phyloP scores from a whole-genome alignment of 805 yeast species.

The Yamadazyma sp. region DNA sequence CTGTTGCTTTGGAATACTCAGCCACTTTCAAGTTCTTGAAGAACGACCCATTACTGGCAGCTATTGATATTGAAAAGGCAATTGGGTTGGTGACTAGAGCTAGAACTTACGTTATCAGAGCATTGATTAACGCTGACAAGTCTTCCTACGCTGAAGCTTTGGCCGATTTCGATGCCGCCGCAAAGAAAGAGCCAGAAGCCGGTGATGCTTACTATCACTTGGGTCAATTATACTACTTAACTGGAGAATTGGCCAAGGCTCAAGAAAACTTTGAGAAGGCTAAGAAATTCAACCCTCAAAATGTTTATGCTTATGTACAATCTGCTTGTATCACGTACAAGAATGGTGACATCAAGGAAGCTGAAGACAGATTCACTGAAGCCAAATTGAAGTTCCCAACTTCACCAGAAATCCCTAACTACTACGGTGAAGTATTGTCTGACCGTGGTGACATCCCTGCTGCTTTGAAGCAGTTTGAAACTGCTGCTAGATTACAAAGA shows the following conservation, averaged over 20 bases:
- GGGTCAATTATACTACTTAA: slow-evolving; percentile 87
- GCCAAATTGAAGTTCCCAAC: slow-evolving; percentile 79
- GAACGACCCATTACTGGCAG: slow-evolving; percentile 66
- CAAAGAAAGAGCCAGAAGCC: slow-evolving; percentile 62
- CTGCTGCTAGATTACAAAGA: slow-evolving; percentile 79
- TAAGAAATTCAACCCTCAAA: slow-evolving; percentile 67
- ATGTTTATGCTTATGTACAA: slow-evolving; percentile 86
- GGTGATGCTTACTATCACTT: slow-evolving; percentile 90
- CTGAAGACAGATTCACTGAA: slow-evolving; percentile 65
- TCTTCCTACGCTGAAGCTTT: slow-evolving; percentile 59
- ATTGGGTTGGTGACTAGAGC: slow-evolving; percentile 70
- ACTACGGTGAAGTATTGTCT: slow-evolving; percentile 89
- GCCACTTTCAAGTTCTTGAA: slow-evolving; percentile 85
- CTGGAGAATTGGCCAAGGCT: slow-evolving; percentile 73
- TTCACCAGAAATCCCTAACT: slow-evolving; percentile 89
- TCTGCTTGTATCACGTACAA: slow-evolving; percentile 90
- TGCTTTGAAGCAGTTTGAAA: slow-evolving; percentile 82
- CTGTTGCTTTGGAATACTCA: slow-evolving; percentile 78
- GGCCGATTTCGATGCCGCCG: slow-evolving; percentile 69
- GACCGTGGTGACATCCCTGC: slow-evolving; percentile 71
- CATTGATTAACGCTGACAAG: slow-evolving; percentile 79
- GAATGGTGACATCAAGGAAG: slow-evolving; percentile 57
- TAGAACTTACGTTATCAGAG: slow-evolving; percentile 78
- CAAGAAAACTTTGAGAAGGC: slow-evolving; percentile 73
- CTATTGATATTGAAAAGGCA: slow-evolving; percentile 62